phyloP scores from a whole-genome alignment of 257 asterid species.

The Solanum lignicaule region DNA sequence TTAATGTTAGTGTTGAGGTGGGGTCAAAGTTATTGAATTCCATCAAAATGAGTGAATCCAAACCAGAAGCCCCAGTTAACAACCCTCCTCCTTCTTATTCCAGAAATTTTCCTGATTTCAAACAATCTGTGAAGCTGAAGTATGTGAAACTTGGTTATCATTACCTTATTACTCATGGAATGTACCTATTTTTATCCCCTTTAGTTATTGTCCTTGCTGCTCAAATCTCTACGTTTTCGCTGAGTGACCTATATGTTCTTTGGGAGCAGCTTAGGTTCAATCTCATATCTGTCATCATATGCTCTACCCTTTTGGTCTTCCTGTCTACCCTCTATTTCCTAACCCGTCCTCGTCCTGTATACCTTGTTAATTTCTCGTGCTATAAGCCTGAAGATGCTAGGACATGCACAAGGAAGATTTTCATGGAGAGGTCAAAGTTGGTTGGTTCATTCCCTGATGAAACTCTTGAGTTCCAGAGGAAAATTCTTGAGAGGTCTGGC shows the following conservation, averaged over 20 bases:
- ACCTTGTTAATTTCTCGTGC: conserved; percentile 23
- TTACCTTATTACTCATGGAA: conserved; percentile 28
- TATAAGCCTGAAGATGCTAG: conserved; percentile 15
- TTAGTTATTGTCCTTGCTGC: conserved; percentile 18
- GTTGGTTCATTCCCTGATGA: conserved; percentile 10
- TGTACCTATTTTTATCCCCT: conserved; percentile 21
- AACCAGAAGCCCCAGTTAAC: conserved; percentile 4
- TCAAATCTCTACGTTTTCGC: conserved; percentile 21
- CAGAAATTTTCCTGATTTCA: conserved; percentile 19
- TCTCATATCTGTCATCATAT: conserved; percentile 18
- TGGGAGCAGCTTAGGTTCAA: conserved; percentile 28
- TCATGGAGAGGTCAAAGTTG: conserved; percentile 15
- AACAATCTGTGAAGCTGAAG: conserved; percentile 19
- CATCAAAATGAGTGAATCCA: conserved; percentile 14
- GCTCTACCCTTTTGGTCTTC: conserved; percentile 18
- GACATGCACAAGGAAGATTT: conserved; percentile 14
- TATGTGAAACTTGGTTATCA: conserved; percentile 31
- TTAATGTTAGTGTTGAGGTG: background rate
- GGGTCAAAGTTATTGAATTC: background rate
- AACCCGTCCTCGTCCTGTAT: conserved; percentile 14
- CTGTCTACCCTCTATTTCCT: conserved; percentile 18
- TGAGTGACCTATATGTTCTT: conserved; percentile 5
- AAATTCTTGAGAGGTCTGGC: conserved; percentile 22
- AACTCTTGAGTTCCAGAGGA: conserved; percentile 17
- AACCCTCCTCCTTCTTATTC: conserved; percentile 12